Base-by-base conservation (phyloP, 768 basidiomycete genomes). In the Leucocoprinus leucothites region DNA sequence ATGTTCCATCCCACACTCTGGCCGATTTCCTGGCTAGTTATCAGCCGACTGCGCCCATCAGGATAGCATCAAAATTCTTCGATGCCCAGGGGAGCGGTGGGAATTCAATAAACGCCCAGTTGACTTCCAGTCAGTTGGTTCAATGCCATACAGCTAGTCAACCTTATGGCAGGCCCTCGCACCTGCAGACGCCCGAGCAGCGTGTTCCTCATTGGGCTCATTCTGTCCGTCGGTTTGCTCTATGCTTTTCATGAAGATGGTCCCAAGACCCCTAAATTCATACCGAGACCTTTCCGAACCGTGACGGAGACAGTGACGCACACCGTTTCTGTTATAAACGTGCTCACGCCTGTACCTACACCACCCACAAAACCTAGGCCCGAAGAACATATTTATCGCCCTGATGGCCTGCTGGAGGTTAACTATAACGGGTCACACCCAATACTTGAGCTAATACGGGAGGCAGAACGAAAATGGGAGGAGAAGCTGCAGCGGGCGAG, bases 401-500 rank as follows among this genome's bases (percentile, higher is more conserved):
- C 68, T 4, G 69, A 76, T 60, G 76, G 76, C 4, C 58, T 78
- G 22, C 53, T 78, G n/a, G 71, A 74, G 51, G 72, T 75, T 49
- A 73, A 74, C 40, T 56, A 64, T 18, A 65, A 70, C 16, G 75
- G 73, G 3, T 65, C 67, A 3, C 90, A 96, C 67, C 94, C 94
- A 3, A 94, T 95, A 58, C 78, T 86, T 26, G 79, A 80, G 42
- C 78, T 95, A 54, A 86, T 95, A 66, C 73, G 78, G 2, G 79
- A 85, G 0, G 92, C 91, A 0, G 87, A 89, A 65, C 65, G 65
- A 24, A 77, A 79, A 21, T 94, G 87, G 76, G 63, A 69, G 22
- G 70, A 69, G 0, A 77, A 86, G 61, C 74, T 94, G 25, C 67
- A 73, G 6, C 74, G 76, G 50, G 91, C 94, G 61, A 94, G 91